These are phyloP conservation scores for Smittium culicis DNA, from an alignment of 371 early-diverging fungal species.

Conservation along the genomic window DNA sequence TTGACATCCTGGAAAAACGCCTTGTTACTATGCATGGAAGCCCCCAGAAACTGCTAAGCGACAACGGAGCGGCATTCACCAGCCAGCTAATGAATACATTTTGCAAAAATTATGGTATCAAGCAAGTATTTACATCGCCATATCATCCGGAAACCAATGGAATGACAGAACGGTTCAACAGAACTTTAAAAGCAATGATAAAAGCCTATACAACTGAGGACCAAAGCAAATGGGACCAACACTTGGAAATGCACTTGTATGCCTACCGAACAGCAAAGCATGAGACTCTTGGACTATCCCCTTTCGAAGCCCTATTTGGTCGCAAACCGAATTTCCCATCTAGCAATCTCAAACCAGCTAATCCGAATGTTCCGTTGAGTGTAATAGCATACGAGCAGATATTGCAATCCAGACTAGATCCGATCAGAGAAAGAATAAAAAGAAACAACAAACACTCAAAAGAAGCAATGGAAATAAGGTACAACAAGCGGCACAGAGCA, in stretches of 20 bases:
- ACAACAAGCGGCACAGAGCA: not conserved
- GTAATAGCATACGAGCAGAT: not conserved
- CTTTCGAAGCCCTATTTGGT: not conserved
- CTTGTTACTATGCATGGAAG: not conserved
- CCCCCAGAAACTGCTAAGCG: not conserved
- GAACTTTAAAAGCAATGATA: not conserved
- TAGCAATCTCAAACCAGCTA: not conserved
- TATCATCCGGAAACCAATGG: constrained; percentile 1
- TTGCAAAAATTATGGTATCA: not conserved
- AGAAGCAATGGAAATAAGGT: constrained; percentile 4
- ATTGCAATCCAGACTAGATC: not conserved
- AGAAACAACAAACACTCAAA: not conserved
- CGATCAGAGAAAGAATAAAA: not conserved
- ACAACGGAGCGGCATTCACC: not conserved
- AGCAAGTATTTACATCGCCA: not conserved
- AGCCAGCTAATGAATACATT: not conserved
- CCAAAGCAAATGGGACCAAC: not conserved
- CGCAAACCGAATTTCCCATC: not conserved
- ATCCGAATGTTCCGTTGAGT: not conserved
- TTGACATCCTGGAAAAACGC: not conserved
- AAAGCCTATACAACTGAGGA: not conserved
- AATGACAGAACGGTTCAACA: constrained; percentile 1
- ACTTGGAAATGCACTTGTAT: not conserved
- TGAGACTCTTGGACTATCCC: not conserved
- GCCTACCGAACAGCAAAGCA: constrained; percentile 2